Evolutionary conservation across 1,284 basidiomycete genomes (phyloP).

Genomic region (Ceratobasidium sp.): DNA sequence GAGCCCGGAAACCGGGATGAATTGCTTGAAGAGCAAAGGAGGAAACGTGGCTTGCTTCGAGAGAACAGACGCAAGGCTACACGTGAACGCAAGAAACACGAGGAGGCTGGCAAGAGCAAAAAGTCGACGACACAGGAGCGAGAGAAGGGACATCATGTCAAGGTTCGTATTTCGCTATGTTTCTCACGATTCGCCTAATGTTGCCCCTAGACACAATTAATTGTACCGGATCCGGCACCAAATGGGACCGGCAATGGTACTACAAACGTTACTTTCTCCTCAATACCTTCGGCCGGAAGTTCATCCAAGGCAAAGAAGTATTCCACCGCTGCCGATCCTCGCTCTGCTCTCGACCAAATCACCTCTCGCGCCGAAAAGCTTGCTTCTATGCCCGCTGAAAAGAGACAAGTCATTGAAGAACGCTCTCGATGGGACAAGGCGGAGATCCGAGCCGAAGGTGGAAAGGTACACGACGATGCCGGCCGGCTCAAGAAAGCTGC

Average conservation of each 20-base stretch:
- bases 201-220: slow-evolving; percentile 23
- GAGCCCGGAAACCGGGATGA: slow-evolving; percentile 72
- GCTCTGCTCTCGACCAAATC: slow-evolving; percentile 85
- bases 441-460: slow-evolving; percentile 83
- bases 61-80: slow-evolving; percentile 87
- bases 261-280: slow-evolving; percentile 23
- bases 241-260: slow-evolving; percentile 29
- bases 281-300: slow-evolving; percentile 1
- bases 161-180: slow-evolving; percentile 61
- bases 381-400: slow-evolving; percentile 79
- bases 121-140: slow-evolving; percentile 64
- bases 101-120: slow-evolving; percentile 68
- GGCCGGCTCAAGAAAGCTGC: slow-evolving; percentile 86
- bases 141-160: slow-evolving; percentile 64
- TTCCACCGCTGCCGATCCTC: slow-evolving; percentile 80
- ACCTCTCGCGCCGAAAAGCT: slow-evolving; percentile 79
- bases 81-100: slow-evolving; percentile 78
- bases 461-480: slow-evolving; percentile 89
- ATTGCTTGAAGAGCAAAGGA: slow-evolving; percentile 81
- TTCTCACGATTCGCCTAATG: neutral
- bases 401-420: slow-evolving; percentile 81
- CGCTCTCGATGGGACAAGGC: slow-evolving; percentile 89
- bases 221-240: slow-evolving; percentile 41
- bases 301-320: slow-evolving; percentile 67
- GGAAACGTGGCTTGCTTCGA: slow-evolving; percentile 81